phyloP scores from a whole-genome alignment of 179 eudicot species.

The Silene vulgaris region DNA sequence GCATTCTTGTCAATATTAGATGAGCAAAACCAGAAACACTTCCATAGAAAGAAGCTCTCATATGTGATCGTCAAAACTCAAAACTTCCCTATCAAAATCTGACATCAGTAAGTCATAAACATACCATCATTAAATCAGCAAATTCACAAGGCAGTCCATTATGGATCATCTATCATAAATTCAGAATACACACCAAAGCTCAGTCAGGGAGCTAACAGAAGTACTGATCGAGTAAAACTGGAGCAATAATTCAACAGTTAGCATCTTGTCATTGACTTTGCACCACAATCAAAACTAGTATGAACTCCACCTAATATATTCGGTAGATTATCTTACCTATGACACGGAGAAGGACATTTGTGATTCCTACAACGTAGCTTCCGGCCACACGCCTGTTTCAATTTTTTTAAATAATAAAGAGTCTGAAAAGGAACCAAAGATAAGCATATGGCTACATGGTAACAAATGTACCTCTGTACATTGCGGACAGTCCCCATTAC shows the following conservation, averaged over 20 bases:
- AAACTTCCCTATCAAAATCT: neutral
- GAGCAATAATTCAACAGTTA: neutral
- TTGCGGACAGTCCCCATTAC: slow-evolving; percentile 95
- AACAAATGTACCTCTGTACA: slow-evolving; percentile 67
- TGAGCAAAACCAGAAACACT: neutral
- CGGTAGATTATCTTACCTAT: slow-evolving; percentile 49
- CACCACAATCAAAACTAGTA: neutral
- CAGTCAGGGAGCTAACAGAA: neutral
- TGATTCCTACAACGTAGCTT: slow-evolving; percentile 92
- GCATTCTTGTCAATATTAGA: neutral
- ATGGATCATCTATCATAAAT: neutral
- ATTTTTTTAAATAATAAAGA: neutral
- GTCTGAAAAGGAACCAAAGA: slow-evolving; percentile 8
- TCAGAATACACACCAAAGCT: neutral
- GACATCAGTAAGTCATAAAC: neutral
- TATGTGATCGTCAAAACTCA: slow-evolving; percentile 6
- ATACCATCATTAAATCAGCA: neutral
- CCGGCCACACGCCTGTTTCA: slow-evolving; percentile 75
- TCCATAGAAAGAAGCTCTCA: neutral
- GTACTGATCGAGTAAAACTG: neutral
- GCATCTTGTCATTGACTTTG: neutral
- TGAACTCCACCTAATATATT: neutral
- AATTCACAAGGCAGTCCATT: neutral
- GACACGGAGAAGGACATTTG: slow-evolving; percentile 97
- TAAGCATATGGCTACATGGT: neutral